A percentile compares a stretch with the other conserved stretches of the same genome.
Evolutionary conservation across 345 rosid genomes (phyloP).

Genomic region (Isatis tinctoria): DNA sequence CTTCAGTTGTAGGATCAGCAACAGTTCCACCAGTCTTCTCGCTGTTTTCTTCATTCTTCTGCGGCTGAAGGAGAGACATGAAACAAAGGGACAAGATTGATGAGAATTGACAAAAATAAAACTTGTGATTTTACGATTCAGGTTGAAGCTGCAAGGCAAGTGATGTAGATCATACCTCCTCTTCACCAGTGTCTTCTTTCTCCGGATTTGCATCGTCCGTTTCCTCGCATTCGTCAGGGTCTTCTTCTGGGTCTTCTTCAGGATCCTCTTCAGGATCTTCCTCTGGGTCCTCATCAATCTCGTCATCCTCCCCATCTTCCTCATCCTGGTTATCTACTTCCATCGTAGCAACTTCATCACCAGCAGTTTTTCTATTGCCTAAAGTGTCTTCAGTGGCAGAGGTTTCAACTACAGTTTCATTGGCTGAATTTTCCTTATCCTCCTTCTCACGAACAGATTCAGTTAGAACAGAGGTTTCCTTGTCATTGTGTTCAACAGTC

Average conservation of each 20-base stretch:
- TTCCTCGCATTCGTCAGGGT: slow-evolving; percentile 52
- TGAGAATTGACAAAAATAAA: neutral
- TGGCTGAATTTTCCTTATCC: slow-evolving; percentile 33
- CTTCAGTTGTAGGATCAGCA: slow-evolving; percentile 20
- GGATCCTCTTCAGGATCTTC: slow-evolving; percentile 78
- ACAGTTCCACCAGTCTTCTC: slow-evolving; percentile 29
- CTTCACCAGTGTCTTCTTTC: slow-evolving; percentile 35
- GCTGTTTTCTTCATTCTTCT: slow-evolving; percentile 41
- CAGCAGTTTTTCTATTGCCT: slow-evolving; percentile 15
- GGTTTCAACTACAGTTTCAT: slow-evolving; percentile 32
- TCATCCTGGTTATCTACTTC: slow-evolving; percentile 40
- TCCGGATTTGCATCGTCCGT: slow-evolving; percentile 47
- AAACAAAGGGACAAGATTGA: slow-evolving; percentile 2
- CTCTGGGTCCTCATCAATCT: slow-evolving; percentile 45
- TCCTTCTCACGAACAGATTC: slow-evolving; percentile 38
- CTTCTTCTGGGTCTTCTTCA: slow-evolving; percentile 33
- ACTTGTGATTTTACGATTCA: neutral
- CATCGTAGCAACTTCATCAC: slow-evolving; percentile 30
- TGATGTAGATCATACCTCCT: slow-evolving; percentile 56
- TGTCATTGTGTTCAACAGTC: slow-evolving; percentile 46
- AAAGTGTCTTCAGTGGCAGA: neutral
- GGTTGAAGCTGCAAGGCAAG: neutral
- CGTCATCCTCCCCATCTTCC: slow-evolving; percentile 38
- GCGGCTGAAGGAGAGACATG: neutral
- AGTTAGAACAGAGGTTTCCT: slow-evolving; percentile 34